These are phyloP conservation scores for Hevea brasiliensis DNA, from an alignment of 345 rosid genomes.

Conservation along the genomic window DNA sequence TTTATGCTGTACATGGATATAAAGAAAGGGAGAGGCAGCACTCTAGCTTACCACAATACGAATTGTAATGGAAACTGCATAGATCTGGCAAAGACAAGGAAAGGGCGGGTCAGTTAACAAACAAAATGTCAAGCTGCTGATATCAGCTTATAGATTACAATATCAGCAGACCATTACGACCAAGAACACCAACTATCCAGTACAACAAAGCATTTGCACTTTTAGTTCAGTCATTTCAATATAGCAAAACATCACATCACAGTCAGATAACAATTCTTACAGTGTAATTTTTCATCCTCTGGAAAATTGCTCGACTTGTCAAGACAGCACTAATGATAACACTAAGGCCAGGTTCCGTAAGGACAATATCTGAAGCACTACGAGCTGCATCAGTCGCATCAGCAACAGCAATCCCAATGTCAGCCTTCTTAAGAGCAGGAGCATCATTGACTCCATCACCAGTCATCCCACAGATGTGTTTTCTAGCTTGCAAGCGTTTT, in stretches of 20 bases:
- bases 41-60: slow-evolving; percentile 88
- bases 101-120: slow-evolving; percentile 10
- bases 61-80: slow-evolving; percentile 95
- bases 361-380: slow-evolving; percentile 95
- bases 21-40: neutral
- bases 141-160: neutral
- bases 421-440: slow-evolving; percentile 98
- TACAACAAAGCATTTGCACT: neutral
- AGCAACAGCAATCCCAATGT: slow-evolving; percentile 98
- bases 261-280: slow-evolving; percentile 41
- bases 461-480: slow-evolving; percentile 98
- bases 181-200: neutral
- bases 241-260: neutral
- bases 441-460: slow-evolving; percentile 99
- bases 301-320: slow-evolving; percentile 96
- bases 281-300: slow-evolving; percentile 96
- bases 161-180: neutral
- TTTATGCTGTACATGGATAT: neutral
- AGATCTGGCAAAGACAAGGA: slow-evolving; percentile 56
- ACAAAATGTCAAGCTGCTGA: neutral
- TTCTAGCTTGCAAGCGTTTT: slow-evolving; percentile 91
- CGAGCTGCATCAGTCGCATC: slow-evolving; percentile 99
- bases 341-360: slow-evolving; percentile 97
- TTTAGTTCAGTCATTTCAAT: slow-evolving; percentile 1
- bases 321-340: slow-evolving; percentile 97